These are phyloP conservation scores for Potentilla sterilis DNA, from an alignment of 306 rosid species.

Conservation along the genomic window DNA sequence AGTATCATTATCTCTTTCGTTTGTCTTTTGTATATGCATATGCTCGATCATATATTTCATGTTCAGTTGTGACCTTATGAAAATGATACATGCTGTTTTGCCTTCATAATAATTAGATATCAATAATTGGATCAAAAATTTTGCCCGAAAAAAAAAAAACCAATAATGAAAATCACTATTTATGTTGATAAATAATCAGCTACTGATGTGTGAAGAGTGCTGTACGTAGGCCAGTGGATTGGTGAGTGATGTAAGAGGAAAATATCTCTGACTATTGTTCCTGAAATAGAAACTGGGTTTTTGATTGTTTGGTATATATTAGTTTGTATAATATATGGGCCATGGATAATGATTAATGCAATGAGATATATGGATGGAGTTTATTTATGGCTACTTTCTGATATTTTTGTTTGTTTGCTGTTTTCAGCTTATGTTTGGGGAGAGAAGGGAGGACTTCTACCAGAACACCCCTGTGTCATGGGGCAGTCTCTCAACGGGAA, in stretches of 20 bases:
- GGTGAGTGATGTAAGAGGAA: no score
- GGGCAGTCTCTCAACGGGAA: constrained; percentile 69
- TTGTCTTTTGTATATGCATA: neutral
- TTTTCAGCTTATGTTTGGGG: constrained; percentile 73
- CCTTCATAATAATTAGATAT: neutral
- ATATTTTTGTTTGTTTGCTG: neutral
- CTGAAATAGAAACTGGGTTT: no score
- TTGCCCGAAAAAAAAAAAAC: no score
- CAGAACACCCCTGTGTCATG: constrained; percentile 47
- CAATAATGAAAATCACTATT: no score
- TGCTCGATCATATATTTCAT: neutral
- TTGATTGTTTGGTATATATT: no score
- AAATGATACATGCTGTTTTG: neutral
- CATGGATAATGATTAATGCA: no score
- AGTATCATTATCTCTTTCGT: neutral
- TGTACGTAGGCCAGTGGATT: no score
- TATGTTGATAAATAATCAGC: no score
- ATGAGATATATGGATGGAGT: neutral
- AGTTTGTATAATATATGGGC: no score
- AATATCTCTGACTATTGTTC: no score
- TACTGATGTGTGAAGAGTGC: no score
- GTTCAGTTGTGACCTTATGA: neutral
- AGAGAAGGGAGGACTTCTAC: constrained; percentile 61
- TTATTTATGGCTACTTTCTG: no score
- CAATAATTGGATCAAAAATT: neutral